Percentiles rank a stretch among this genome's conserved stretches.
Evolutionary conservation across 441 rosid species (phyloP).

Genomic region (Heliophila coronopifolia): DNA sequence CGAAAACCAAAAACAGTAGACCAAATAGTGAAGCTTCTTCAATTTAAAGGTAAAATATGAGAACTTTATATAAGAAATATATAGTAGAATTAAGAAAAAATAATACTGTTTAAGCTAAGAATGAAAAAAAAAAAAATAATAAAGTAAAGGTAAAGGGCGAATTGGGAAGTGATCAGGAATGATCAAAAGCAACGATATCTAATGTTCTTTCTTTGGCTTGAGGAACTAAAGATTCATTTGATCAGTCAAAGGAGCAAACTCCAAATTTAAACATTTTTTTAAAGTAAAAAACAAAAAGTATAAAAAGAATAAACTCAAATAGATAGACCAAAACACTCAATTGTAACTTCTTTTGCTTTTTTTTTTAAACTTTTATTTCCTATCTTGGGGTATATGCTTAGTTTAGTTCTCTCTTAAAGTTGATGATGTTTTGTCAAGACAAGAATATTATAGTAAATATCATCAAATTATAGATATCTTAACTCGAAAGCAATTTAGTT

Average conservation of each 20-base stretch:
- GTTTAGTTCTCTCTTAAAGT: slow-evolving; percentile 26
- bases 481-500: slow-evolving; percentile 17
- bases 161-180: slow-evolving; percentile 27
- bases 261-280: slow-evolving; percentile 18
- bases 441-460: slow-evolving; percentile 26
- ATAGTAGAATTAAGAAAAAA: not conserved
- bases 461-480: slow-evolving; percentile 4
- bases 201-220: slow-evolving; percentile 33
- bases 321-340: slow-evolving; percentile 26
- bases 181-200: slow-evolving; percentile 36
- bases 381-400: slow-evolving; percentile 26
- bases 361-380: not conserved
- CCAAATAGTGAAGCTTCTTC: slow-evolving; percentile 8
- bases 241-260: slow-evolving; percentile 38
- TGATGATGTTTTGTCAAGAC: slow-evolving; percentile 27
- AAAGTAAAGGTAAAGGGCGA: slow-evolving; percentile 25
- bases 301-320: slow-evolving; percentile 28
- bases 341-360: slow-evolving; percentile 21
- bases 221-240: slow-evolving; percentile 30
- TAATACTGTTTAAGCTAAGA: slow-evolving; percentile 20
- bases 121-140: slow-evolving; percentile 1
- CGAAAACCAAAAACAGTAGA: not conserved
- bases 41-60: not conserved
- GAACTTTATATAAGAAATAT: not conserved
- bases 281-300: slow-evolving; percentile 25